Evolutionary conservation across 192 early-diverging fungal genomes (phyloP).

Genomic region (Phlyctochytrium arcticum): DNA sequence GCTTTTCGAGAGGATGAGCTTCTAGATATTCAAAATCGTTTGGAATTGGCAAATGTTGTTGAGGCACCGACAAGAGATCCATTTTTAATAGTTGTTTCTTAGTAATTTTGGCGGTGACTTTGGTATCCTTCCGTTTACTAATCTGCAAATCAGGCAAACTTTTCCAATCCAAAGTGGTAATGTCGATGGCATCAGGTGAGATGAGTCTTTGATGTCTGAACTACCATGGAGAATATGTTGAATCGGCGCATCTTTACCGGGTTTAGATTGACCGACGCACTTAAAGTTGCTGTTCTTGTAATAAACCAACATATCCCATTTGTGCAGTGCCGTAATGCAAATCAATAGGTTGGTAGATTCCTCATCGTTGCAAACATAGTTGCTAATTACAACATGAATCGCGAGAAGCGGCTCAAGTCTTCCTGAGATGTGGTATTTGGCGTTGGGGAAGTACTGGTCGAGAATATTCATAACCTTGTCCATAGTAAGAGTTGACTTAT

Average conservation of each 20-base stretch:
- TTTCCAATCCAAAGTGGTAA: background rate
- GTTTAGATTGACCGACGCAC: background rate
- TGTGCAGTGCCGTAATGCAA: background rate
- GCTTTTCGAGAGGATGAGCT: background rate
- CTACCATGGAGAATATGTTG: background rate
- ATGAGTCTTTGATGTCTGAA: too few species aligned
- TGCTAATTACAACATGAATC: background rate
- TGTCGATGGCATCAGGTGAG: background rate
- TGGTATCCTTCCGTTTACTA: background rate
- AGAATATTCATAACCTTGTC: background rate
- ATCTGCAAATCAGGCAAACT: too few species aligned
- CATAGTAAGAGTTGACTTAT: background rate
- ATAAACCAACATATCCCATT: background rate
- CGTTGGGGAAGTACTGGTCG: background rate
- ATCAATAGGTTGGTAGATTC: background rate
- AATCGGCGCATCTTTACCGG: background rate
- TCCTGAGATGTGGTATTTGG: slow-evolving; percentile 1
- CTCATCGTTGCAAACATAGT: background rate
- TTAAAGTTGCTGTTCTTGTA: slow-evolving; percentile 5
- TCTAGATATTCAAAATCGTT: background rate
- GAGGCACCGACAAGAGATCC: background rate
- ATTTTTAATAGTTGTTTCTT: background rate
- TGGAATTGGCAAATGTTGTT: background rate
- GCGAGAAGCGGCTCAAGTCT: background rate
- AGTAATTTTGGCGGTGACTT: background rate